These are phyloP conservation scores for Phanerochaete sordida DNA, from an alignment of 768 basidiomycete genomes.

Conservation along the genomic window DNA sequence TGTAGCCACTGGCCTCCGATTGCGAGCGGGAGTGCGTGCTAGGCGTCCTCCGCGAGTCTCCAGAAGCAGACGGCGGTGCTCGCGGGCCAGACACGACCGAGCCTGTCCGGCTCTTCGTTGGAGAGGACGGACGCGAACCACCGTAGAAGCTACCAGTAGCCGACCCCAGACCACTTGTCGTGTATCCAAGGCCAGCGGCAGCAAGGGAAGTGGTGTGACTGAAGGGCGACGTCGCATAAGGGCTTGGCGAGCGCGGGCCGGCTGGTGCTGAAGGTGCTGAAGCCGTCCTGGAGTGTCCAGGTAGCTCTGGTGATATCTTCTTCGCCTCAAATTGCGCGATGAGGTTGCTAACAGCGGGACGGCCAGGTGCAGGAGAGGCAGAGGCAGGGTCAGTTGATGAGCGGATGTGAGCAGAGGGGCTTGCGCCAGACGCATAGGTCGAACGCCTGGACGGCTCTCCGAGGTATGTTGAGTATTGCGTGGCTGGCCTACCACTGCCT, in stretches of 20 bases:
- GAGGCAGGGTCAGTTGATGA: constrained; percentile 55
- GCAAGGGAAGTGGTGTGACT: constrained; percentile 39
- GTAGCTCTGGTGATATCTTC: constrained; percentile 30
- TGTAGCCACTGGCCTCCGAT: constrained; percentile 34
- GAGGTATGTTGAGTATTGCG: constrained; percentile 31
- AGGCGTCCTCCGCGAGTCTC: constrained; percentile 19
- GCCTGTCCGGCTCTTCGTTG: constrained; percentile 39
- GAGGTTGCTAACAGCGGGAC: constrained; percentile 39
- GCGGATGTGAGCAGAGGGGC: constrained; percentile 48
- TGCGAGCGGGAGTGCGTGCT: constrained; percentile 31
- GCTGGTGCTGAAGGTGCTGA: constrained; percentile 34
- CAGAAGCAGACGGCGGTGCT: constrained; percentile 26
- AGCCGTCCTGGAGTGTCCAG: constrained; percentile 48
- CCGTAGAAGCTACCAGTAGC: constrained; percentile 29
- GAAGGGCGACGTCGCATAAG: constrained; percentile 26
- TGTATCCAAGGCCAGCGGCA: constrained; percentile 33
- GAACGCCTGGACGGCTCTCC: constrained; percentile 48
- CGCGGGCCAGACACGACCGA: constrained; percentile 27
- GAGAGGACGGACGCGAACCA: constrained; percentile 47
- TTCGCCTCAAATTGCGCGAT: constrained; percentile 69
- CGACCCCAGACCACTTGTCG: constrained; percentile 33
- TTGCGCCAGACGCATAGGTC: constrained; percentile 32
- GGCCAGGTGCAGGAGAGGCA: constrained; percentile 34
- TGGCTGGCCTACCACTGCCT: constrained; percentile 24
- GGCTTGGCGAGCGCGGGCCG: constrained; percentile 36